Evolutionary conservation across 768 basidiomycete genomes (phyloP).

Genomic region (Pholiota conissans): DNA sequence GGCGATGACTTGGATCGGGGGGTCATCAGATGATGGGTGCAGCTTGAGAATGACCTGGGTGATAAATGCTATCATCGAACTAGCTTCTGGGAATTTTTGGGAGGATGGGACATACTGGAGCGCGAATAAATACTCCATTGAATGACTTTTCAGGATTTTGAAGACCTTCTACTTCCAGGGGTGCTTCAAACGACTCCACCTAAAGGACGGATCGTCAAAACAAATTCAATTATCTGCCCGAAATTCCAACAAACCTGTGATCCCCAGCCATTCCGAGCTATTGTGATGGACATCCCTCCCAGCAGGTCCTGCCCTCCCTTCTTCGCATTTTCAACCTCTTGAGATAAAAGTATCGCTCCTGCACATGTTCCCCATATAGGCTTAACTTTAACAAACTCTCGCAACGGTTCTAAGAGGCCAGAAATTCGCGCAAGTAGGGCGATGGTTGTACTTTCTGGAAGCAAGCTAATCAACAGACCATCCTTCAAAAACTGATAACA

Average conservation of each 20-base stretch:
- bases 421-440: slow-evolving; percentile 70
- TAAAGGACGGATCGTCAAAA: slow-evolving; percentile 28
- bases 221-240: neutral
- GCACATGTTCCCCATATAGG: slow-evolving; percentile 97
- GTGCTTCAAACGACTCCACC: slow-evolving; percentile 90
- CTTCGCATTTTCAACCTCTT: slow-evolving; percentile 73
- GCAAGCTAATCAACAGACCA: neutral
- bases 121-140: slow-evolving; percentile 90
- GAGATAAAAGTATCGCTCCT: slow-evolving; percentile 86
- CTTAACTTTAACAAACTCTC: slow-evolving; percentile 66
- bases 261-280: slow-evolving; percentile 93
- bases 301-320: slow-evolving; percentile 87
- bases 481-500: neutral
- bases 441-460: slow-evolving; percentile 88
- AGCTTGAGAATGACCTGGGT: slow-evolving; percentile 64
- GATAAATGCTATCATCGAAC: neutral
- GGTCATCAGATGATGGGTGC: slow-evolving; percentile 42
- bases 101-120: slow-evolving; percentile 64
- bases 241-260: slow-evolving; percentile 61
- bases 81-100: neutral
- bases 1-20: slow-evolving; percentile 69
- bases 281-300: slow-evolving; percentile 75
- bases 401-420: slow-evolving; percentile 80
- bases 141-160: slow-evolving; percentile 62
- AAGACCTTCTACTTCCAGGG: slow-evolving; percentile 64